phyloP scores from a whole-genome alignment of 164 flowering plant genomes.

The Chloranthus sessilifolius region DNA sequence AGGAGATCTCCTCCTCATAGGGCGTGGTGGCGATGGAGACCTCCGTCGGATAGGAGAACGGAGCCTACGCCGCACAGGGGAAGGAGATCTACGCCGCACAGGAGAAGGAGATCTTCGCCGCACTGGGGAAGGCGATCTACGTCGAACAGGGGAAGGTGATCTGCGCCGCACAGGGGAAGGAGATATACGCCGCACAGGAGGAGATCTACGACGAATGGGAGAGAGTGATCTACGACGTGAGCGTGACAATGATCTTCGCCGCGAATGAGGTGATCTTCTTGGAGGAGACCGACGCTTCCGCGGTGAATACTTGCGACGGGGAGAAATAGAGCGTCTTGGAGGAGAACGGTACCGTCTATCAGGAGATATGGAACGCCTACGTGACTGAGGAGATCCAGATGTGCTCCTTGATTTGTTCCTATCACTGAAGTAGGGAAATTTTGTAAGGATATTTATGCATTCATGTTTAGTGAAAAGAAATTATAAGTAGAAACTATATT shows the following conservation, averaged over 20 bases:
- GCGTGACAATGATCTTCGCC: conserved; percentile 34
- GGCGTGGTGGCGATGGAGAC: conserved; percentile 19
- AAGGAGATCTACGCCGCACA: conserved; percentile 26
- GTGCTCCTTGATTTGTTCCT: conserved; percentile 52
- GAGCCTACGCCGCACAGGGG: conserved; percentile 32
- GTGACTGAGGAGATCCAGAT: conserved; percentile 54
- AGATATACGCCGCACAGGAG: conserved; percentile 24
- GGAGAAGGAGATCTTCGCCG: conserved; percentile 23
- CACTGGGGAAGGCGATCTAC: conserved; percentile 29
- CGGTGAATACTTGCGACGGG: conserved; percentile 42
- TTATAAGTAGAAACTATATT: too few species aligned
- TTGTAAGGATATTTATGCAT: too few species aligned
- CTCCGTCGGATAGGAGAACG: conserved; percentile 17
- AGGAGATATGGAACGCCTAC: conserved; percentile 44
- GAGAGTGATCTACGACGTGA: conserved; percentile 32
- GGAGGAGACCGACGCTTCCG: conserved; percentile 43
- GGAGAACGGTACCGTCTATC: conserved; percentile 37
- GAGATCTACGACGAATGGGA: conserved; percentile 27
- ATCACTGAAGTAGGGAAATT: conserved; percentile 23
- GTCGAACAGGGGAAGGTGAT: conserved; percentile 24
- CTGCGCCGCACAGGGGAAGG: conserved; percentile 23
- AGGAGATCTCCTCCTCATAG: conserved; percentile 20
- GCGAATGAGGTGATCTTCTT: conserved; percentile 27
- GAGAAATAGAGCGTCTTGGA: conserved; percentile 46
- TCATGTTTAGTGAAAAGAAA: too few species aligned